Evolutionary conservation across 164 flowering plant genomes (phyloP).

Genomic region (Vitis rupestris): DNA sequence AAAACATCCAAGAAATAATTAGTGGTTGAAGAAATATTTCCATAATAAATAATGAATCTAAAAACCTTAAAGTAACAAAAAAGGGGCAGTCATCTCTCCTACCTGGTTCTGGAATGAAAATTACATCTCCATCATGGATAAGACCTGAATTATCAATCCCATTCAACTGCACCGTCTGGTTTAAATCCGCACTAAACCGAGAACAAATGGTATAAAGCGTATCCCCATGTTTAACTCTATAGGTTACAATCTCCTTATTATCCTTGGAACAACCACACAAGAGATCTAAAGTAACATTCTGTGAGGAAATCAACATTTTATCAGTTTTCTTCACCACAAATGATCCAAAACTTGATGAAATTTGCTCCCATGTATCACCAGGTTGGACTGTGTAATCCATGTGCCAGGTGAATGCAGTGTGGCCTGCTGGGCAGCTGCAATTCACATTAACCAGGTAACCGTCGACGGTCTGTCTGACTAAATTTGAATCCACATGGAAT

Average conservation of each 20-base stretch:
- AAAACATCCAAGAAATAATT: not conserved
- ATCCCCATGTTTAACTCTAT: conserved; percentile 24
- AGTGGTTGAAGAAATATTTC: not conserved
- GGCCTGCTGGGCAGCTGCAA: conserved; percentile 30
- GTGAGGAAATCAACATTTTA: conserved; percentile 13
- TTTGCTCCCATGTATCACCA: conserved; percentile 28
- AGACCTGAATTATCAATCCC: conserved; percentile 13
- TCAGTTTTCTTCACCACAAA: conserved; percentile 23
- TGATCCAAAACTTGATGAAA: conserved; percentile 27
- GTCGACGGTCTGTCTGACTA: conserved; percentile 20
- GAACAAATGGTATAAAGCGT: conserved; percentile 27
- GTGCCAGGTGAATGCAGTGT: conserved; percentile 23
- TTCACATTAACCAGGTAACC: conserved; percentile 27
- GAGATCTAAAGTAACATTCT: conserved; percentile 19
- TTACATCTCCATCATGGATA: conserved; percentile 25
- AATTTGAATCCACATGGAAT: conserved; percentile 19
- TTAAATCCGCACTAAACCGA: conserved; percentile 18
- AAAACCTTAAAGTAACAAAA: not conserved
- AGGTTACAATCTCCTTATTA: conserved; percentile 10
- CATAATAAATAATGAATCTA: not conserved
- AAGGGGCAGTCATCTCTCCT: conserved; percentile 2
- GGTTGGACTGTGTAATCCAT: conserved; percentile 20
- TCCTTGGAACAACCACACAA: conserved; percentile 27
- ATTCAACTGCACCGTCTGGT: conserved; percentile 21
- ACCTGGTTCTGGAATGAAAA: conserved; percentile 32